These are phyloP conservation scores for Leccinum variicolor DNA, from an alignment of 768 basidiomycete species.

Conservation along the genomic window DNA sequence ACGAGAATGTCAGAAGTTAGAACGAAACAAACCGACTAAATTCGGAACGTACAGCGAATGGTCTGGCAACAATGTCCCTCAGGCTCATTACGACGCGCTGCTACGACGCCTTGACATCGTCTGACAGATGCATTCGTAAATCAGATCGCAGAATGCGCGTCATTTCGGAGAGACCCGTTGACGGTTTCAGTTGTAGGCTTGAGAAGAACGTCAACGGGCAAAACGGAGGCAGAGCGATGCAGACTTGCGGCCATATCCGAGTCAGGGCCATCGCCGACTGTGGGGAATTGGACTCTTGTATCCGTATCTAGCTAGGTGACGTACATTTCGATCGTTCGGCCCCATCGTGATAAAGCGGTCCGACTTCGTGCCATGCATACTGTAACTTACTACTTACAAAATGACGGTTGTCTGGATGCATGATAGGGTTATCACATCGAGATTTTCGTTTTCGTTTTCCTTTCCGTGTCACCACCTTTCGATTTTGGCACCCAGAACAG, in stretches of 20 bases:
- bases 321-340: background rate
- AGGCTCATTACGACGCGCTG: too few relatives aligned
- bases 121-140: background rate
- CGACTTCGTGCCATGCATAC: too few relatives aligned
- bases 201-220: background rate
- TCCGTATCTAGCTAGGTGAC: slow-evolving; percentile 6
- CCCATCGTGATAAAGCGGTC: too few relatives aligned
- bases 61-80: too few relatives aligned
- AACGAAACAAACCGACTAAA: too few relatives aligned
- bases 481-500: too few relatives aligned
- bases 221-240: background rate
- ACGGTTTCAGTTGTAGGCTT: background rate
- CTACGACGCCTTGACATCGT: too few relatives aligned
- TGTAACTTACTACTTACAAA: too few relatives aligned
- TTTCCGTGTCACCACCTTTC: too few relatives aligned
- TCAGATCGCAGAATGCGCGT: background rate
- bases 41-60: too few relatives aligned
- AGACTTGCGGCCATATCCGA: background rate
- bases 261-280: background rate
- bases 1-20: background rate
- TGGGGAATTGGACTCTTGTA: background rate
- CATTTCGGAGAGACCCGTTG: background rate
- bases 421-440: background rate
- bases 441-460: too few relatives aligned
- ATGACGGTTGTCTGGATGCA: background rate